Evolutionary conservation across 2,329 filamentous ascomycete genomes (phyloP).

Genomic region (Scedosporium minutisporum): DNA sequence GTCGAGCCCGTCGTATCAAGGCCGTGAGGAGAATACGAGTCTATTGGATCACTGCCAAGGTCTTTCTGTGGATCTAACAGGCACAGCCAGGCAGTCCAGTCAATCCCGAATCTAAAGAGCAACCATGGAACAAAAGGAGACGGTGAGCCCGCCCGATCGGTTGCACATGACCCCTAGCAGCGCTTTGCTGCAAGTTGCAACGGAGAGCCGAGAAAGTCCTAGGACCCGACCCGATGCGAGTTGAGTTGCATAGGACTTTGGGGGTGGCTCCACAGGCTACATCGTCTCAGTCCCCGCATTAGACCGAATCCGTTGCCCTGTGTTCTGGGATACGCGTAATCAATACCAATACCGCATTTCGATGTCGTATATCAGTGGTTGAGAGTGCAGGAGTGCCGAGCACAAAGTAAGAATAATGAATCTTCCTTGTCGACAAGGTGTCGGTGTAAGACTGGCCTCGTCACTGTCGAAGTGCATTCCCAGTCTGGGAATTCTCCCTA

Average conservation of each 20-base stretch:
- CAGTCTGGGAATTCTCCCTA: too few relatives aligned
- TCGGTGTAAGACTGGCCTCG: too few relatives aligned
- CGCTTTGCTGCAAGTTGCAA: neutral
- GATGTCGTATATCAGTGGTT: neutral
- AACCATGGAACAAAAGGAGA: too few relatives aligned
- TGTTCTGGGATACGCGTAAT: neutral
- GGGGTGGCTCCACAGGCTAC: neutral
- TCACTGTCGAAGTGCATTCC: too few relatives aligned
- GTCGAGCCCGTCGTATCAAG: neutral
- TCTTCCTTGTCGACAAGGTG: too few relatives aligned
- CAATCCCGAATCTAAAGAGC: too few relatives aligned
- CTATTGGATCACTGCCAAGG: neutral
- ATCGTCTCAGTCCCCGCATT: neutral
- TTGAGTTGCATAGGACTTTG: neutral
- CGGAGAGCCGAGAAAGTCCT: neutral
- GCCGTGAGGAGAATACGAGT: neutral
- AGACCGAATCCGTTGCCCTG: neutral
- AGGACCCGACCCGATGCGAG: neutral
- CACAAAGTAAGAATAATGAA: too few relatives aligned
- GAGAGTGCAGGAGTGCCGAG: too few relatives aligned
- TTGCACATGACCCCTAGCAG: neutral
- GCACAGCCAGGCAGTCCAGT: too few relatives aligned
- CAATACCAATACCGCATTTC: neutral
- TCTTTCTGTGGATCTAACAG: neutral
- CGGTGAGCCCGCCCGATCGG: neutral